A percentile compares a stretch with the other conserved stretches of the same genome.
Conservation (phyloP, 1,284 basidiomycete genomes). For the Ustilago shanxiensis region DNA sequence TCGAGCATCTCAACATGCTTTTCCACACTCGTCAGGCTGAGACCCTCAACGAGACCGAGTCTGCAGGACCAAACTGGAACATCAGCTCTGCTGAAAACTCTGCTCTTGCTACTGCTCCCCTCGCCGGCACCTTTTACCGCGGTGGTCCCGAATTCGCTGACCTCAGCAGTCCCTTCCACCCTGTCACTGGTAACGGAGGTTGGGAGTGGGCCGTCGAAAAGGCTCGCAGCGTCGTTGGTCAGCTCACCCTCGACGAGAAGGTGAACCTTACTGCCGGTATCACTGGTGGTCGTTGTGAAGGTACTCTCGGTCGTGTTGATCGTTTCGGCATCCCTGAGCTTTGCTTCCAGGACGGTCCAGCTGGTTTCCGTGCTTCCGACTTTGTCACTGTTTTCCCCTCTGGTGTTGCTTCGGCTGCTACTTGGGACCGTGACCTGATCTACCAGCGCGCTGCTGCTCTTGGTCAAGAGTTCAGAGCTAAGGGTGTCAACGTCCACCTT, state of each 20-base stretch:
- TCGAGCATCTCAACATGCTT: constrained; percentile 30
- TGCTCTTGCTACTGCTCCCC: constrained; percentile 29
- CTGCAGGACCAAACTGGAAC: constrained; percentile 22
- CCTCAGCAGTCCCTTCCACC: constrained; percentile 39
- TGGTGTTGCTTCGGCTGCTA: constrained; percentile 47
- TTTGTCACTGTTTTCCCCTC: constrained; percentile 53
- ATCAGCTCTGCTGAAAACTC: constrained; percentile 42
- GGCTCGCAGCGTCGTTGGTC: constrained; percentile 32
- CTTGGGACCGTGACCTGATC: constrained; percentile 47
- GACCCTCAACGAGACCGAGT: constrained; percentile 14
- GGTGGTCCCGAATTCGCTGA: constrained; percentile 36
- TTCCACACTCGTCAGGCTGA: constrained; percentile 26
- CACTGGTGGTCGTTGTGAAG: constrained; percentile 37
- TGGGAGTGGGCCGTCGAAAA: constrained; percentile 46
- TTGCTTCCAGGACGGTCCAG: constrained; percentile 52
- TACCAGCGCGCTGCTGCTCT: constrained; percentile 37
- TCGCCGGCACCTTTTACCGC: constrained; percentile 40
- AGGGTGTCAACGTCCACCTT: constrained; percentile 46
- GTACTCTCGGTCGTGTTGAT: constrained; percentile 39
- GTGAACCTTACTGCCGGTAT: constrained; percentile 49
- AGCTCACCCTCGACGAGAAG: constrained; percentile 52
- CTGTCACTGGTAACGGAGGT: constrained; percentile 39
- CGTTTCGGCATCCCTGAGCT: constrained; percentile 48
- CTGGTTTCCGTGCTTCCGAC: constrained; percentile 45
- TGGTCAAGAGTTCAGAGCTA: constrained; percentile 44